These are phyloP conservation scores for Boletus bicolor DNA, from an alignment of 768 basidiomycete species.

Conservation along the genomic window DNA sequence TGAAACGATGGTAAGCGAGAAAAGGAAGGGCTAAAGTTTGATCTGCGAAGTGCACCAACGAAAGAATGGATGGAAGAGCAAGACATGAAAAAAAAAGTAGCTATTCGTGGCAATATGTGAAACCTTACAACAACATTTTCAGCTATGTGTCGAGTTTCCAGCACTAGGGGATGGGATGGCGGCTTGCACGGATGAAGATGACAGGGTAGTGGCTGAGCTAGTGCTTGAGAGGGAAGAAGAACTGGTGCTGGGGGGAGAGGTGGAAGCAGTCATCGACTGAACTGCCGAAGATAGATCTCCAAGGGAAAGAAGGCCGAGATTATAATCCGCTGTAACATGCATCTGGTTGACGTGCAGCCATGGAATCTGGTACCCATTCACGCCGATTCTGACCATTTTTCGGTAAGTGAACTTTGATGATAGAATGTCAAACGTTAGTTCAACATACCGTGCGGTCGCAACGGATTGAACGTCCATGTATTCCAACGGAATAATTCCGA, in stretches of 20 bases:
- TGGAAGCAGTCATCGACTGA: conserved; percentile 9
- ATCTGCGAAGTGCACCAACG: not conserved
- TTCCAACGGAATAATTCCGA: conserved; percentile 54
- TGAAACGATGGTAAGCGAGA: not conserved
- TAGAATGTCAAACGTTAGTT: not conserved
- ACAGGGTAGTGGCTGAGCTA: not conserved
- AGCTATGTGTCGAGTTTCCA: conserved; percentile 8
- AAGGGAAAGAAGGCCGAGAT: conserved; percentile 13
- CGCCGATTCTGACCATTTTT: conserved; percentile 36
- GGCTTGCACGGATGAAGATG: not conserved
- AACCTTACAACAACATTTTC: not conserved
- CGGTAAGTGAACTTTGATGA: not conserved
- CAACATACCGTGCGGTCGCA: conserved; percentile 39
- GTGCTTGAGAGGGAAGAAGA: not conserved
- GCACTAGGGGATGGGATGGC: not conserved
- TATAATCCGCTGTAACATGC: conserved; percentile 51
- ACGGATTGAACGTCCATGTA: conserved; percentile 52
- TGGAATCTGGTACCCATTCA: conserved; percentile 58
- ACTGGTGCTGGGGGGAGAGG: not conserved
- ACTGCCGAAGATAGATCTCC: conserved; percentile 18
- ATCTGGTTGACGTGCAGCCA: conserved; percentile 61
- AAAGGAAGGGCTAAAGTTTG: not conserved
- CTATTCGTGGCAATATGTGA: not conserved
- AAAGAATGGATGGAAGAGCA: not conserved
- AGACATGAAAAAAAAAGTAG: not conserved